phyloP scores from a whole-genome alignment of 2,329 filamentous ascomycete species.

The Rhinocladiella mackenziei region DNA sequence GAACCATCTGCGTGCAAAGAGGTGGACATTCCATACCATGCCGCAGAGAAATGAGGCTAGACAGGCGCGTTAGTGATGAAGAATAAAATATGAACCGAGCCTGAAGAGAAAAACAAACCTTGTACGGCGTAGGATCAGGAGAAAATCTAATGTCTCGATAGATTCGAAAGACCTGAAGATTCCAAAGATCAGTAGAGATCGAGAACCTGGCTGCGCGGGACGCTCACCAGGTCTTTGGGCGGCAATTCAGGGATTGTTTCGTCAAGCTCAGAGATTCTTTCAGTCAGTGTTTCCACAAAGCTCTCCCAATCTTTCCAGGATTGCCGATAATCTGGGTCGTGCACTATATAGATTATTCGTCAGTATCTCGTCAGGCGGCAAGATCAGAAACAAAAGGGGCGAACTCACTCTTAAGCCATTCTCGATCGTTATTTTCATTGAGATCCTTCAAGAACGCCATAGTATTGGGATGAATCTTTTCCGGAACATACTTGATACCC shows the following conservation, averaged over 20 bases:
- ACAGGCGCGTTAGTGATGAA: slow-evolving; percentile 13
- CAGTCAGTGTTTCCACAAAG: slow-evolving; percentile 69
- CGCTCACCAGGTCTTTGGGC: slow-evolving; percentile 68
- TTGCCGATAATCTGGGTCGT: slow-evolving; percentile 74
- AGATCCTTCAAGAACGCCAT: slow-evolving; percentile 58
- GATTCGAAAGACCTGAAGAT: too few species aligned
- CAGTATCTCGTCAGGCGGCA: too few species aligned
- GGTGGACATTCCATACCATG: slow-evolving; percentile 54
- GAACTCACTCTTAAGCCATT: slow-evolving; percentile 59
- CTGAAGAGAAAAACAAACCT: slow-evolving; percentile 56
- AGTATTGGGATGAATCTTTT: slow-evolving; percentile 61
- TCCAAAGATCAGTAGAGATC: too few species aligned
- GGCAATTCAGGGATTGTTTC: slow-evolving; percentile 82
- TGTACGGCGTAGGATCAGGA: slow-evolving; percentile 75
- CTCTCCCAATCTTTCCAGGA: slow-evolving; percentile 76
- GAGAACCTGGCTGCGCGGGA: neutral
- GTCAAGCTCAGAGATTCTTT: slow-evolving; percentile 67
- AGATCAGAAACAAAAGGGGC: slow-evolving; percentile 10
- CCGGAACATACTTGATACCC: slow-evolving; percentile 53
- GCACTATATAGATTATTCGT: too few species aligned
- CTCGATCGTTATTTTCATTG: slow-evolving; percentile 57
- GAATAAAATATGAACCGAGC: slow-evolving; percentile 32
- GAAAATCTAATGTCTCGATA: slow-evolving; percentile 82
- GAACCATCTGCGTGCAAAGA: neutral
- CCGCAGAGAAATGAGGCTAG: slow-evolving; percentile 75